Conservation (phyloP, 139 green algal genomes). For the Closterium sp. region DNA sequence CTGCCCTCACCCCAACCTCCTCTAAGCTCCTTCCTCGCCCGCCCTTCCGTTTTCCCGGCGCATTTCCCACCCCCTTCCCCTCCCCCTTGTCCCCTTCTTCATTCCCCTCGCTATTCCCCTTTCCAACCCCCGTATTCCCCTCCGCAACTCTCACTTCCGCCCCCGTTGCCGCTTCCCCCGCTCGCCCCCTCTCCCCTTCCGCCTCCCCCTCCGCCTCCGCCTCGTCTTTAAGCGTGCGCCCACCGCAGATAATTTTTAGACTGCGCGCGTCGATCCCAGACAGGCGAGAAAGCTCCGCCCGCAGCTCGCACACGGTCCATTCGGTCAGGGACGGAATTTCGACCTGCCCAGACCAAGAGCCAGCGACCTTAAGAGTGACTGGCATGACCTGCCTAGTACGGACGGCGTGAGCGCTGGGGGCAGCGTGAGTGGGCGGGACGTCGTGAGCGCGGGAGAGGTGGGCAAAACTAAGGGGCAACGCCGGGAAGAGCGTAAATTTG, state of each 20-base stretch:
- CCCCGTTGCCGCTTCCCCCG: not conserved
- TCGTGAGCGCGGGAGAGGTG: not conserved
- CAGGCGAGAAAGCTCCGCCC: not conserved
- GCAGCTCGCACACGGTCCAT: slow-evolving; percentile 3
- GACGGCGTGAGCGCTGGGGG: not conserved
- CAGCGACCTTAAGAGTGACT: not conserved
- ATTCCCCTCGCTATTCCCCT: not conserved
- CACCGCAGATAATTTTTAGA: slow-evolving; percentile 18
- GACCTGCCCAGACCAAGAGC: slow-evolving; percentile 4
- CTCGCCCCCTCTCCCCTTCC: not conserved
- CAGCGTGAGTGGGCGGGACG: too few relatives aligned
- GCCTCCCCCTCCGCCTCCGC: not conserved
- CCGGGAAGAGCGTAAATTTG: not conserved
- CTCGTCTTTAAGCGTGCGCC: slow-evolving; percentile 12
- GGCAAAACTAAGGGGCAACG: too few relatives aligned
- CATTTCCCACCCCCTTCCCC: not conserved
- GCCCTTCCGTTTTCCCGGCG: not conserved
- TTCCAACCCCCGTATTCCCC: too few relatives aligned
- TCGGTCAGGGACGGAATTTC: slow-evolving; percentile 5
- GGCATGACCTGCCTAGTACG: not conserved
- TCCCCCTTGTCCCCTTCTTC: not conserved
- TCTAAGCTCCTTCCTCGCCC: not conserved
- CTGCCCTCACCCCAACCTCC: not conserved
- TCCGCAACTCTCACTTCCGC: not conserved
- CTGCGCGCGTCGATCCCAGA: not conserved